These are phyloP conservation scores for Tilletia setariae DNA, from an alignment of 1,284 basidiomycete genomes.

Conservation along the genomic window DNA sequence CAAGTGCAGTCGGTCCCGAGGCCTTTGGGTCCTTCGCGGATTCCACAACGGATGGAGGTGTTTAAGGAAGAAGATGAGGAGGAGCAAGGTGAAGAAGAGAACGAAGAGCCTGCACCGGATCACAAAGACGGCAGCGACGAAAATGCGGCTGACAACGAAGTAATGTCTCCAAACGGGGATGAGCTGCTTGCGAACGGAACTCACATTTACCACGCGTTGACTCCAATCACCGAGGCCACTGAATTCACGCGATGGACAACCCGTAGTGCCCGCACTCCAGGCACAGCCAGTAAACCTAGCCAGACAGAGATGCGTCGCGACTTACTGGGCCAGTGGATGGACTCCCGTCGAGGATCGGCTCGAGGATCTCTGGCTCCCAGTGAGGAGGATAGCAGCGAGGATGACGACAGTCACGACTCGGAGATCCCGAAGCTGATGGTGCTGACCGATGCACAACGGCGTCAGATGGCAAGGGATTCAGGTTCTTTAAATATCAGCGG, in stretches of 20 bases:
- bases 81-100: conserved; percentile 29
- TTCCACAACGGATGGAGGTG: conserved; percentile 15
- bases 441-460: conserved; percentile 7
- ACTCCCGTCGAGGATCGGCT: conserved; percentile 8
- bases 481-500: background rate
- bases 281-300: conserved; percentile 29
- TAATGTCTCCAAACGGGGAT: conserved; percentile 1
- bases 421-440: conserved; percentile 21
- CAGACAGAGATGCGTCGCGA: background rate
- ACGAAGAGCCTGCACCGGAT: conserved; percentile 22
- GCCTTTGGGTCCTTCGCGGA: background rate
- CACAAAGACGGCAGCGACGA: background rate
- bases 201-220: conserved; percentile 33
- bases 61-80: conserved; percentile 36
- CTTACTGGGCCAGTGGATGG: background rate
- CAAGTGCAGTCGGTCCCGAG: no score
- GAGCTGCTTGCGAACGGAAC: background rate
- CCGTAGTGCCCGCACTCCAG: conserved; percentile 29
- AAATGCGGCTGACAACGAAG: conserved; percentile 14
- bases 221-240: conserved; percentile 46
- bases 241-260: conserved; percentile 42
- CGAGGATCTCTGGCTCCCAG: conserved; percentile 1
- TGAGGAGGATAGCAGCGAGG: conserved; percentile 22
- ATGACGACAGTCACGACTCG: conserved; percentile 21
- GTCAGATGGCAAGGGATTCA: background rate